Evolutionary conservation across 1,284 basidiomycete species (phyloP).

Genomic region (Athelia psychrophila): DNA sequence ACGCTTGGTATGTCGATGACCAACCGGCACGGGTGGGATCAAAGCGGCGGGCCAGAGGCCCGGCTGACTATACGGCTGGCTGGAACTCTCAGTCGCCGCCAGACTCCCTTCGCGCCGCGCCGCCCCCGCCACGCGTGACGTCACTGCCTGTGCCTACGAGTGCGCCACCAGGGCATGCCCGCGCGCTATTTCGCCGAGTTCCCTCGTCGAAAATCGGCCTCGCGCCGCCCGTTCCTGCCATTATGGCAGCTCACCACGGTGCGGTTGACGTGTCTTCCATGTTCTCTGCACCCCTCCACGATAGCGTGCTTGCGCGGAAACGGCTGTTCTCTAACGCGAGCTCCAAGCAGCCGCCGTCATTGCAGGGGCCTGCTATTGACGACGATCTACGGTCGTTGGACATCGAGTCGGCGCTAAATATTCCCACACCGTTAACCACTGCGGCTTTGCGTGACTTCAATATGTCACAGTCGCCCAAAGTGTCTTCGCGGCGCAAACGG

Average conservation of each 20-base stretch:
- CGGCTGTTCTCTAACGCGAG: conserved; percentile 62
- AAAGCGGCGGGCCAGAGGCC: conserved; percentile 41
- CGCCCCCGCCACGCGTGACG: conserved; percentile 9
- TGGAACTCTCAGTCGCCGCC: neutral
- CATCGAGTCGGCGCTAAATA: conserved; percentile 24
- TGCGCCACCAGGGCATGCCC: conserved; percentile 18
- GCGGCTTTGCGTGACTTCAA: neutral
- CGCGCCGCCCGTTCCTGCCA: too few relatives aligned
- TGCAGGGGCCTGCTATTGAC: conserved; percentile 34
- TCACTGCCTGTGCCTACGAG: conserved; percentile 8
- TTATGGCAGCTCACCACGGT: too few relatives aligned
- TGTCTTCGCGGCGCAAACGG: conserved; percentile 21
- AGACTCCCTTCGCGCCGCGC: conserved; percentile 4
- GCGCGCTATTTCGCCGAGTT: conserved; percentile 35
- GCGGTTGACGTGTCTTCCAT: too few relatives aligned
- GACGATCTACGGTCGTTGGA: conserved; percentile 54
- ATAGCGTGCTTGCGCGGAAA: conserved; percentile 40
- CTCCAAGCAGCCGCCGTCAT: conserved; percentile 47
- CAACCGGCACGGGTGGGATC: conserved; percentile 23
- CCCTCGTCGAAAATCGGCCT: conserved; percentile 36
- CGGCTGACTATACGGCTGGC: conserved; percentile 39
- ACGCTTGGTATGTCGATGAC: conserved; percentile 21
- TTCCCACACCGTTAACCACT: too few relatives aligned
- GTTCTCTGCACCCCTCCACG: conserved; percentile 34
- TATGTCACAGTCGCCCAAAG: conserved; percentile 15